Base-by-base conservation (phyloP, 2,329 filamentous ascomycete genomes). In the Huntiella decipiens region DNA sequence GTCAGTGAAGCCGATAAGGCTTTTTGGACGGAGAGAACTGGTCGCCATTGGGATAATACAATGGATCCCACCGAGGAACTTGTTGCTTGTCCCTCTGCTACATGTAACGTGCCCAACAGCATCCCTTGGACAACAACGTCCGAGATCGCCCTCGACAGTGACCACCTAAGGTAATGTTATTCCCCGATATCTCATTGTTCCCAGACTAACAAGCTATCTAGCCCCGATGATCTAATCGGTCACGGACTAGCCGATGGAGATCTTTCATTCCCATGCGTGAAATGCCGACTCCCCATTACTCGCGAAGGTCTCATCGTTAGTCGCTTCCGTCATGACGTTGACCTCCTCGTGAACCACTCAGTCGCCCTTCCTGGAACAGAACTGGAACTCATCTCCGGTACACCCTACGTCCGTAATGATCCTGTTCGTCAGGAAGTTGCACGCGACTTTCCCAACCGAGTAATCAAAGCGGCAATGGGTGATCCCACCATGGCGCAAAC, bases 341-440 rank as follows among this genome's bases (percentile, higher is more conserved):
- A 65, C 17, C 54, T 55, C 0, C 62, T 83, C 0, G 53, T 73
- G 3, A 49, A 58, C 3, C 53, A 65, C 3, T 53, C 64, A 11
- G 55, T 61, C 1, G 74, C 79, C 0, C 73, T 87, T 65, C 75
- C 78, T 0, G 80, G 82, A 1, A 85, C 80, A 0, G 57, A 84
- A 4, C 63, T 84, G 5, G 64, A 73, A 6, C 56, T 67, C 0
- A 57, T 60, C 1, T 64, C 54, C 0, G 81, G 80, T 0, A 58
- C 63, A 12, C 71, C 75, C 0, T 43, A 43, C 31, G 56, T 15
- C 8, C 28, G 13, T 13, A 10, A 38, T 3, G 10, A 41, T 15
- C 28, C 15, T 5, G 8, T 32, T 11, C 5, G 10, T 7, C 17
- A 17, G 16, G 34, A 34, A 13, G 35, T 8, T 13, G 49, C 56